Evolutionary conservation across 2,329 filamentous ascomycete genomes (phyloP).

Genomic region (Paraphaeosphaeria minitans): DNA sequence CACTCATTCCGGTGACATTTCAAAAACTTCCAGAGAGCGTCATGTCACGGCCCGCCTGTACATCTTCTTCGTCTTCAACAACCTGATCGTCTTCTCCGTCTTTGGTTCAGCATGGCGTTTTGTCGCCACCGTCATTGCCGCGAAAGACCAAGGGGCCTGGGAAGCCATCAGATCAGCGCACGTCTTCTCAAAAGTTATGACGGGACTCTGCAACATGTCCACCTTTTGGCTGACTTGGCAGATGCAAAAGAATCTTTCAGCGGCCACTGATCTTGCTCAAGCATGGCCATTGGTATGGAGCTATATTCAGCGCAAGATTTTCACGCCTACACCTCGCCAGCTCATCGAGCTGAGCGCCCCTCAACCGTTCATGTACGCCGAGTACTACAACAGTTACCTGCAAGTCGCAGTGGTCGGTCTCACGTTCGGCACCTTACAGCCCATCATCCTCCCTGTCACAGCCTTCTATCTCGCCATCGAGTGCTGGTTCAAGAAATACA

Average conservation of each 20-base stretch:
- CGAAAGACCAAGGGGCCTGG: constrained; percentile 63
- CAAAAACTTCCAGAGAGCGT: constrained; percentile 87
- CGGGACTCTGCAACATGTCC: constrained; percentile 78
- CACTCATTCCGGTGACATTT: constrained; percentile 82
- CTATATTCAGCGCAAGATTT: constrained; percentile 79
- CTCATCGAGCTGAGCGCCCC: constrained; percentile 92
- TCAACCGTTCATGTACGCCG: constrained; percentile 89
- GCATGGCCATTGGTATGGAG: constrained; percentile 79
- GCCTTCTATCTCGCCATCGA: constrained; percentile 89
- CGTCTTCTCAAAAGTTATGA: constrained; percentile 69
- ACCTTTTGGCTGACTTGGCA: constrained; percentile 90
- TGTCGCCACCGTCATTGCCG: constrained; percentile 66
- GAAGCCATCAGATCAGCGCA: constrained; percentile 69
- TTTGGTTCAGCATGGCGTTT: constrained; percentile 88
- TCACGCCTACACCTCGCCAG: constrained; percentile 85
- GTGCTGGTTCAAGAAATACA: constrained; percentile 89
- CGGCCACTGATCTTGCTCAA: constrained; percentile 83
- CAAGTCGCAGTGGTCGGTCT: constrained; percentile 89
- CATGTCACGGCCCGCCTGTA: constrained; percentile 91
- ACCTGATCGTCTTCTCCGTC: constrained; percentile 87
- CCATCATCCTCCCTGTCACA: constrained; percentile 82
- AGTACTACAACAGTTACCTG: constrained; percentile 97
- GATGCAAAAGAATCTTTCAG: constrained; percentile 85
- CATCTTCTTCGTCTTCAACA: constrained; percentile 98
- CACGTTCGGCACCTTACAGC: constrained; percentile 82